phyloP scores from a whole-genome alignment of 768 basidiomycete genomes.

The Suillus subalutaceus region DNA sequence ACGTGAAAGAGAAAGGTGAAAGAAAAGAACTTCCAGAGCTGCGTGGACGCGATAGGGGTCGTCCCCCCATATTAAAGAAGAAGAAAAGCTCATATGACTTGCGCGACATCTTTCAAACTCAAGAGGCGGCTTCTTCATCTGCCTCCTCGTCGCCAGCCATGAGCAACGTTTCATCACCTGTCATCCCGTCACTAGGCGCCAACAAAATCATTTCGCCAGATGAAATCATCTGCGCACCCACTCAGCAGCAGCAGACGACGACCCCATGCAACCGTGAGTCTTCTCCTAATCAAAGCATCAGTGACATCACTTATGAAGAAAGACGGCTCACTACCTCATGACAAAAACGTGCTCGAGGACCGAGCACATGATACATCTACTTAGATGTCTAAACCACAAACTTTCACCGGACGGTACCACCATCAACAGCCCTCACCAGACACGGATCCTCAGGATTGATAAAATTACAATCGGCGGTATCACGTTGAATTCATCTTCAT shows the following conservation, averaged over 20 bases:
- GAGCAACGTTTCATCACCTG: neutral
- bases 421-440: neutral
- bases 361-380: neutral
- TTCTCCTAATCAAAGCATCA: neutral
- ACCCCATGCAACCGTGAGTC: neutral
- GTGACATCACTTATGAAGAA: neutral
- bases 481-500: neutral
- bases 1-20: neutral
- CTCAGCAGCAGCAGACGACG: neutral
- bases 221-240: neutral
- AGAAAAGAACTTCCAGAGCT: neutral
- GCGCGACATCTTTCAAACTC: slow-evolving; percentile 31
- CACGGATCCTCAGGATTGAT: neutral
- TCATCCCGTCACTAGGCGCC: neutral
- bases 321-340: neutral
- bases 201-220: neutral
- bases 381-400: neutral
- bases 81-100: slow-evolving; percentile 38
- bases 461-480: neutral
- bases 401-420: neutral
- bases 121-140: neutral
- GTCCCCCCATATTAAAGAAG: slow-evolving; percentile 31
- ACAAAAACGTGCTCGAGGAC: slow-evolving; percentile 1
- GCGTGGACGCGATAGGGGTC: neutral
- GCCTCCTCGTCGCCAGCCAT: neutral